These are phyloP conservation scores for Exophiala mesophila DNA, from an alignment of 2,329 filamentous ascomycete genomes.

Conservation along the genomic window DNA sequence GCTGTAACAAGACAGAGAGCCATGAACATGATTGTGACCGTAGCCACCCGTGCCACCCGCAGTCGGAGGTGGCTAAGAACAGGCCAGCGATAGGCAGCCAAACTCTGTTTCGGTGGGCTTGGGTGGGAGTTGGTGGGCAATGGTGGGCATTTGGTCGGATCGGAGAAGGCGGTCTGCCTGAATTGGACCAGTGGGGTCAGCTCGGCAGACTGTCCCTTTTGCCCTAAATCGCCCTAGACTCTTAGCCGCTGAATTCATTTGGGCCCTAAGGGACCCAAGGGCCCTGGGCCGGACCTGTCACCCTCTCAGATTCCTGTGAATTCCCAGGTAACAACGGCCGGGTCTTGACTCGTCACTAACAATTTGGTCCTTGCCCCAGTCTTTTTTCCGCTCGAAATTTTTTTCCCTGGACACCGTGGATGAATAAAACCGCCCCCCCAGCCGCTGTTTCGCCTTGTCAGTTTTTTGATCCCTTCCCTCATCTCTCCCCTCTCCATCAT, in stretches of 20 bases:
- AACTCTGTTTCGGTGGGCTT: neutral
- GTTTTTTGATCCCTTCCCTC: slow-evolving; percentile 11
- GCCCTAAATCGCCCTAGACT: neutral
- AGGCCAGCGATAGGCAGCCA: neutral
- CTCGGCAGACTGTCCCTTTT: neutral
- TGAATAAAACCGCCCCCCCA: slow-evolving; percentile 11
- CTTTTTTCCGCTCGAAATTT: neutral
- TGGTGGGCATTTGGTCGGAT: too few relatives aligned
- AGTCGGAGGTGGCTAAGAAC: too few relatives aligned
- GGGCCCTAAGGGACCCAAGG: too few relatives aligned
- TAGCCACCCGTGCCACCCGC: too few relatives aligned
- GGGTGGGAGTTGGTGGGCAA: too few relatives aligned
- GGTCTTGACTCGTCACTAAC: neutral
- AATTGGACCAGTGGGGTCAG: too few relatives aligned
- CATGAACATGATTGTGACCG: too few relatives aligned
- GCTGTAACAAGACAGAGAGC: too few relatives aligned
- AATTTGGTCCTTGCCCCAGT: neutral
- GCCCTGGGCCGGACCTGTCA: neutral
- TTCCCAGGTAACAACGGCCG: neutral
- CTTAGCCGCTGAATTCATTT: neutral
- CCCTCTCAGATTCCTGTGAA: neutral
- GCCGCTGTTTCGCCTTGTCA: slow-evolving; percentile 7
- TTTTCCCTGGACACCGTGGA: slow-evolving; percentile 3
- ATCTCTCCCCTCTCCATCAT: slow-evolving; percentile 10
- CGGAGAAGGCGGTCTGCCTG: slow-evolving; percentile 4